These are phyloP conservation scores for Kurtzmaniella quercitrusa DNA, from an alignment of 1,139 yeast genomes.

Conservation along the genomic window DNA sequence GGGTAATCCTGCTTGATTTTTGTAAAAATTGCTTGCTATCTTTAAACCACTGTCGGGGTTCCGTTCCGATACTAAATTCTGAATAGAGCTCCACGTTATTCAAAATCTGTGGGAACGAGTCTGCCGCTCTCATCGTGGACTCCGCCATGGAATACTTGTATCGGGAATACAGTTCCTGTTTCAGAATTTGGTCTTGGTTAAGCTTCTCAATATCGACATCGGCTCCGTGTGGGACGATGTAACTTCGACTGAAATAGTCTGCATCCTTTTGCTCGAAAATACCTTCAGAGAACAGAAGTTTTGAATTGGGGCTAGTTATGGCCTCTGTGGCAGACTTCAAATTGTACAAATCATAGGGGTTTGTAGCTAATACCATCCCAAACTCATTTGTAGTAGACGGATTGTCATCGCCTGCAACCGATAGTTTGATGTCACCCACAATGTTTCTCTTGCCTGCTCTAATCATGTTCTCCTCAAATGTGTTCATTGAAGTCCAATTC, in stretches of 20 bases:
- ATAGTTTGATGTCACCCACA: constrained; percentile 27
- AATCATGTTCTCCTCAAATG: constrained; percentile 27
- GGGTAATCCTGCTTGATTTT: constrained; percentile 21
- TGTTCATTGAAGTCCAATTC: constrained; percentile 24
- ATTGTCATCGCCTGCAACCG: constrained; percentile 1
- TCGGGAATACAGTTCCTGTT: constrained; percentile 10
- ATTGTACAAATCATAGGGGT: constrained; percentile 11
- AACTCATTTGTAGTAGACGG: constrained; percentile 4
- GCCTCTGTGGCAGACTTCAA: constrained; percentile 4
- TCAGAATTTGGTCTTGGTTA: constrained; percentile 2
- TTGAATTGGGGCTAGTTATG: constrained; percentile 4
- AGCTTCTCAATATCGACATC: constrained; percentile 6
- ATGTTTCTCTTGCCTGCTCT: constrained; percentile 29
- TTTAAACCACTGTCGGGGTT: constrained; percentile 41
- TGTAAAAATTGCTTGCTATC: constrained; percentile 45
- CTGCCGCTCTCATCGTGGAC: constrained; percentile 18
- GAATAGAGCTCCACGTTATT: constrained; percentile 16
- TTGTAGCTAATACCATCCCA: constrained; percentile 1
- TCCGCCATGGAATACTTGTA: constrained; percentile 11
- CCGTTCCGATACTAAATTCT: constrained; percentile 43
- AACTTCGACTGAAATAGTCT: constrained; percentile 6
- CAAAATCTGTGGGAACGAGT: constrained; percentile 30
- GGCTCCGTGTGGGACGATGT: constrained; percentile 9
- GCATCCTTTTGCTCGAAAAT: not conserved
- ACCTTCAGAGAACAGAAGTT: constrained; percentile 14